phyloP scores from a whole-genome alignment of 2,329 filamentous ascomycete species.

The Grosmannia serpens region DNA sequence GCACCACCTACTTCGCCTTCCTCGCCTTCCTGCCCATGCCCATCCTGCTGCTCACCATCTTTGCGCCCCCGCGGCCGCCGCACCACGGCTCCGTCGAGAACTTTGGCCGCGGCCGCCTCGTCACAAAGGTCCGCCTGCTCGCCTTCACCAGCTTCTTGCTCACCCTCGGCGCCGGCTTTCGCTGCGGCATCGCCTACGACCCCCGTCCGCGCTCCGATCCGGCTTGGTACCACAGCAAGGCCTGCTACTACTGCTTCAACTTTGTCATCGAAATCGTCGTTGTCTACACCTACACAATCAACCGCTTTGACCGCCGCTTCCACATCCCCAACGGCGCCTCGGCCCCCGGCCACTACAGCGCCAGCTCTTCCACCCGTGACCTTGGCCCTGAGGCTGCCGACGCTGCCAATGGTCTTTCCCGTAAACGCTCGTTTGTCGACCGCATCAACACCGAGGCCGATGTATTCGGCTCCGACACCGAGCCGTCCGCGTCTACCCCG shows the following conservation, averaged over 20 bases:
- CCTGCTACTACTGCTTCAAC: constrained; percentile 71
- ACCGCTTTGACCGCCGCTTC: constrained; percentile 65
- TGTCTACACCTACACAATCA: constrained; percentile 52
- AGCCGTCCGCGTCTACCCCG: background rate
- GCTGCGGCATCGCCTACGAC: constrained; percentile 47
- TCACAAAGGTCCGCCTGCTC: constrained; percentile 55
- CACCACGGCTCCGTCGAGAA: constrained; percentile 31
- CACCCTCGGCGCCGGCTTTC: constrained; percentile 57
- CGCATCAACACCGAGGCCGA: constrained; percentile 15
- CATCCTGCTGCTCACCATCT: constrained; percentile 34
- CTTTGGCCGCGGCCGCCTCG: constrained; percentile 57
- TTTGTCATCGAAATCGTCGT: constrained; percentile 64
- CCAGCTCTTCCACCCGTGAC: constrained; percentile 5
- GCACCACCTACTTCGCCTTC: constrained; percentile 47
- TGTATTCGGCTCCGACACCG: constrained; percentile 11
- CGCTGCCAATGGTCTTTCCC: background rate
- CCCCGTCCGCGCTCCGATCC: constrained; percentile 38
- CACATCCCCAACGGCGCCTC: constrained; percentile 60
- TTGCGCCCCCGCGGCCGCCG: constrained; percentile 27
- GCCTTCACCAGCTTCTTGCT: constrained; percentile 47
- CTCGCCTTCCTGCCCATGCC: constrained; percentile 57
- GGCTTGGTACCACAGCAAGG: constrained; percentile 59
- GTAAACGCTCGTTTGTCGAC: constrained; percentile 5
- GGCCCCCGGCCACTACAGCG: constrained; percentile 39
- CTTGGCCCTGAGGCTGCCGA: background rate